Conservation (phyloP, 768 basidiomycete genomes). For the Strobilomyces confusus region DNA sequence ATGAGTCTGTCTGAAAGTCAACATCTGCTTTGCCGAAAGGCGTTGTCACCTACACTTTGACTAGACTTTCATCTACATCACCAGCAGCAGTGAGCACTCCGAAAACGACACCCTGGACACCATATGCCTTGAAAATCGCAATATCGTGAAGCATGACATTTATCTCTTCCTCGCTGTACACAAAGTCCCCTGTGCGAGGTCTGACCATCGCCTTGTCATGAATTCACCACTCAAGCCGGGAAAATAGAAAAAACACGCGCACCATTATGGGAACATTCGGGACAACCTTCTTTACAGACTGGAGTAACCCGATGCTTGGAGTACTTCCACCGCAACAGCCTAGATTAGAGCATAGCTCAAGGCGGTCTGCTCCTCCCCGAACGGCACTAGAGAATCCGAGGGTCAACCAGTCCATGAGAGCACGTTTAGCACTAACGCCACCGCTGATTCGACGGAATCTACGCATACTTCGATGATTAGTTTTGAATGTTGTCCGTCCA, state of each 20-base stretch:
- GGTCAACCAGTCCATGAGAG: constrained; percentile 1
- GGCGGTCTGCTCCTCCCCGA: constrained; percentile 66
- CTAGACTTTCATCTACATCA: constrained; percentile 53
- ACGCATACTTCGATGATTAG: constrained; percentile 61
- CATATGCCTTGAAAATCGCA: constrained; percentile 49
- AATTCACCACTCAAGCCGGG: not conserved
- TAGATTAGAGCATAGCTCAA: constrained; percentile 74
- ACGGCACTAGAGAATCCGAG: constrained; percentile 48
- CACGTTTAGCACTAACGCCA: constrained; percentile 43
- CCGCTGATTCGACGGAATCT: constrained; percentile 71
- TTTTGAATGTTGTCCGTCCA: constrained; percentile 2
- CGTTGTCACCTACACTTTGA: constrained; percentile 39
- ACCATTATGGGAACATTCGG: constrained; percentile 69
- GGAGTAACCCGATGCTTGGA: constrained; percentile 72
- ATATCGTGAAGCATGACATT: constrained; percentile 76
- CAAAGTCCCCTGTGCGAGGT: constrained; percentile 75
- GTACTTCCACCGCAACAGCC: constrained; percentile 78
- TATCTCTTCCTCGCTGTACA: constrained; percentile 64
- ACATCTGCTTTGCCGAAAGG: not conserved
- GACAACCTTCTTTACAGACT: constrained; percentile 46
- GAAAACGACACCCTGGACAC: constrained; percentile 64
- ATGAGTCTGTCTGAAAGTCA: constrained; percentile 41
- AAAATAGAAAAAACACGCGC: constrained; percentile 29
- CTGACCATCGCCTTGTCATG: constrained; percentile 67
- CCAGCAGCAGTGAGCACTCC: constrained; percentile 57